phyloP scores from a whole-genome alignment of 495 filamentous ascomycete species.

The Cenococcum geophilum region DNA sequence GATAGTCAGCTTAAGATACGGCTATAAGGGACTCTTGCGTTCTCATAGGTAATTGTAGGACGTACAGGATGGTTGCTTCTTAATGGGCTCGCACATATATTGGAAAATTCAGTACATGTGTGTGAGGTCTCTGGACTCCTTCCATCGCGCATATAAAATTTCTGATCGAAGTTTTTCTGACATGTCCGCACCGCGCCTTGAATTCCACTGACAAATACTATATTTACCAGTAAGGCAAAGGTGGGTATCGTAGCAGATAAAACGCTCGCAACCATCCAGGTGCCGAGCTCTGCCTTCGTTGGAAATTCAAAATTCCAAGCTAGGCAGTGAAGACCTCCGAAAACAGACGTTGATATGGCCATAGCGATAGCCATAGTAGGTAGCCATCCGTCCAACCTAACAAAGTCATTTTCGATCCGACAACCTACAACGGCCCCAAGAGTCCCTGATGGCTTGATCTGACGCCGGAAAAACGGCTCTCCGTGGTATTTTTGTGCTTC shows the following conservation, averaged over 20 bases:
- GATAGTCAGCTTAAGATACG: too few species aligned
- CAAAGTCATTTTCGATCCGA: background rate
- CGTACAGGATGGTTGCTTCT: too few species aligned
- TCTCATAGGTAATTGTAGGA: too few species aligned
- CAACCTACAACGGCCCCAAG: too few species aligned
- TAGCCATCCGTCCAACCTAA: background rate
- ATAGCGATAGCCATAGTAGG: constrained; percentile 1
- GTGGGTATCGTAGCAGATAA: background rate
- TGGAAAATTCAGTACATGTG: too few species aligned
- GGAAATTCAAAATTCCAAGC: constrained; percentile 31
- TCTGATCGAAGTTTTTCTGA: background rate
- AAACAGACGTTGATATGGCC: constrained; percentile 18
- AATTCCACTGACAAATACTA: background rate
- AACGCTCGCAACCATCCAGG: constrained; percentile 24
- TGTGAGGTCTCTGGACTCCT: background rate
- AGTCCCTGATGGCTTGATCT: background rate
- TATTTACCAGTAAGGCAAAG: background rate
- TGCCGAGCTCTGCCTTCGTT: constrained; percentile 12
- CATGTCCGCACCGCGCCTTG: background rate
- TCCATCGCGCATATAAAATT: background rate
- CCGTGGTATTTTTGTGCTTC: background rate
- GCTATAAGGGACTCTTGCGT: too few species aligned
- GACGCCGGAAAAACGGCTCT: background rate
- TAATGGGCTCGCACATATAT: too few species aligned
- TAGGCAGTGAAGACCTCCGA: constrained; percentile 24